Evolutionary conservation across 805 yeast genomes (phyloP).

Genomic region (Lipomyces chichibuensis): DNA sequence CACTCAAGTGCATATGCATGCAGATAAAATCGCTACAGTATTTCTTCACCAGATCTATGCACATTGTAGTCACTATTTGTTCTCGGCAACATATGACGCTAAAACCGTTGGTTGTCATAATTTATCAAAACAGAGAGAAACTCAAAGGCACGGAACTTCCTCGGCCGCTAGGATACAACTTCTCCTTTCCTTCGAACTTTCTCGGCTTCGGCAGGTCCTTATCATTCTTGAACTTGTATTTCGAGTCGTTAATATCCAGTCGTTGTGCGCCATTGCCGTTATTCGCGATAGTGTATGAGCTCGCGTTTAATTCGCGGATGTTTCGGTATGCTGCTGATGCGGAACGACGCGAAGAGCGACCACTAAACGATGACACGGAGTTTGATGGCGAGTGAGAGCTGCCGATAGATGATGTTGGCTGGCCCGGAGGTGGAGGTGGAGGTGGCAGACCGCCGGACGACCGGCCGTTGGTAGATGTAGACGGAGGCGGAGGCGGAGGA

Average conservation of each 20-base stretch:
- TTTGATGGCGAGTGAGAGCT: constrained; percentile 16
- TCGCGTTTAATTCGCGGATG: constrained; percentile 63
- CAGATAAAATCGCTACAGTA: not conserved
- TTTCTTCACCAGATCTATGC: not conserved
- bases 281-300: constrained; percentile 60
- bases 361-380: constrained; percentile 15
- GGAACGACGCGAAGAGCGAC: constrained; percentile 4
- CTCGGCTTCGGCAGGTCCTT: constrained; percentile 86
- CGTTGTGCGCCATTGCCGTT: constrained; percentile 33
- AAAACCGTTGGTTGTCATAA: no score
- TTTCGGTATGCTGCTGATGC: constrained; percentile 43
- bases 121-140: constrained; percentile 48
- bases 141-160: constrained; percentile 90
- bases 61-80: not conserved
- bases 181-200: constrained; percentile 66
- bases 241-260: constrained; percentile 65
- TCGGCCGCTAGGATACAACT: constrained; percentile 92
- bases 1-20: no score
- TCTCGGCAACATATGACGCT: no score
- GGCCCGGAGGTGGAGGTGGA: constrained; percentile 41
- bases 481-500: constrained; percentile 24
- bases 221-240: constrained; percentile 70
- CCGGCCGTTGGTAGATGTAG: constrained; percentile 21
- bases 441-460: constrained; percentile 35
- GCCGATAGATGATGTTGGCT: not conserved